These are phyloP conservation scores for Acanthamoeba castellanii DNA, from an alignment of 208 protist species.

Conservation along the genomic window DNA sequence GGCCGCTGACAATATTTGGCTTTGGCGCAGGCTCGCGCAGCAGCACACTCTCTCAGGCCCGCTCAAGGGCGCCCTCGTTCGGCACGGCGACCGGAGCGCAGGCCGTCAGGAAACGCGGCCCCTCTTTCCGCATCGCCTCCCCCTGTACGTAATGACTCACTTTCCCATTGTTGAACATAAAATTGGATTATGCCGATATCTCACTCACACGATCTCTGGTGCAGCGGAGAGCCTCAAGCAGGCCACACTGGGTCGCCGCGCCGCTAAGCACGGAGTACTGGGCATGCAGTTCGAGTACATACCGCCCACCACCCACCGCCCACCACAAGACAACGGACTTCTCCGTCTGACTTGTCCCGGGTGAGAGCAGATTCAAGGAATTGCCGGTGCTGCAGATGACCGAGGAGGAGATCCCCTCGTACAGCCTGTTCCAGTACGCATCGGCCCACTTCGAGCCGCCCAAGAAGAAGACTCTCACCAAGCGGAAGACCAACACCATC, in stretches of 20 bases:
- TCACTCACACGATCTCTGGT: background rate
- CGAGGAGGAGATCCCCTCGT: slow-evolving; percentile 49
- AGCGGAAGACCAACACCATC: background rate
- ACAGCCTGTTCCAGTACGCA: background rate
- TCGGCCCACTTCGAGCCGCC: background rate
- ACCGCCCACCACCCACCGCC: too few species aligned
- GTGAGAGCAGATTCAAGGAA: background rate
- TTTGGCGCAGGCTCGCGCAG: background rate
- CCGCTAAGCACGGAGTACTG: background rate
- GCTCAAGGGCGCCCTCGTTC: background rate
- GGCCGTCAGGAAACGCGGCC: background rate
- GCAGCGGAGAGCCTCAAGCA: background rate
- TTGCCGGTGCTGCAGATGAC: slow-evolving; percentile 55
- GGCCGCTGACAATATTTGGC: background rate
- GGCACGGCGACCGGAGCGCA: background rate
- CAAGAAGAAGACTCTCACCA: background rate
- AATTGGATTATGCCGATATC: background rate
- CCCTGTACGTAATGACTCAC: too few species aligned
- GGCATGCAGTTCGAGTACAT: background rate
- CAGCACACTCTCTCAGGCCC: background rate
- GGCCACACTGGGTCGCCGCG: background rate
- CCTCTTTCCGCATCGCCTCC: background rate
- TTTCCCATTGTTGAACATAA: too few species aligned
- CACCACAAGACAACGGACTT: background rate
- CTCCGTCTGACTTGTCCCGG: background rate